Conservation (phyloP, 163 green algal species). For the Scenedesmus sp. region DNA sequence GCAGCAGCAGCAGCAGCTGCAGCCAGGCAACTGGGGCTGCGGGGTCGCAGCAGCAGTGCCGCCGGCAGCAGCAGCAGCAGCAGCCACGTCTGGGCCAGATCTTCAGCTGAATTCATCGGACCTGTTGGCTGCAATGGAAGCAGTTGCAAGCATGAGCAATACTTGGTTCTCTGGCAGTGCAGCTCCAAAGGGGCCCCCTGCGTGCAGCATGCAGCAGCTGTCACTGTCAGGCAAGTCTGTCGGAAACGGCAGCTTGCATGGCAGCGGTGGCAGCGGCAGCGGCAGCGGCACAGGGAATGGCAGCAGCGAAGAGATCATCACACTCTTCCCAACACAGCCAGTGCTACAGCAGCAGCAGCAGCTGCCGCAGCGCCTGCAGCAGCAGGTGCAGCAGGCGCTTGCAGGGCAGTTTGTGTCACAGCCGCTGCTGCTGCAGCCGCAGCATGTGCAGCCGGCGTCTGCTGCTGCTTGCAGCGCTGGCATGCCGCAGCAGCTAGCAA, state of each 20-base stretch:
- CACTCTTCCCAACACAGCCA: neutral
- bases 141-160: neutral
- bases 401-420: neutral
- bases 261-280: neutral
- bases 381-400: neutral
- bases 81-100: neutral
- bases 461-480: neutral
- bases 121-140: neutral
- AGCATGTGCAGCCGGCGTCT: neutral
- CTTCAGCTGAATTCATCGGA: neutral
- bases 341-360: neutral
- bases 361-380: neutral
- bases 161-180: neutral
- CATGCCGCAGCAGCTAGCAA: too few species aligned
- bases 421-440: neutral
- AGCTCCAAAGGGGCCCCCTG: too few species aligned
- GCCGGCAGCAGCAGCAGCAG: neutral
- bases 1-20: neutral
- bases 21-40: neutral
- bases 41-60: neutral
- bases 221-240: neutral
- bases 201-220: neutral
- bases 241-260: neutral
- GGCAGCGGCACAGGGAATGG: neutral
- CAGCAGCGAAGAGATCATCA: neutral